Evolutionary conservation across 192 early-diverging fungal genomes (phyloP), one percentile per base, ranked within the genome.

Genomic region (Coemansia nantahalensis): DNA sequence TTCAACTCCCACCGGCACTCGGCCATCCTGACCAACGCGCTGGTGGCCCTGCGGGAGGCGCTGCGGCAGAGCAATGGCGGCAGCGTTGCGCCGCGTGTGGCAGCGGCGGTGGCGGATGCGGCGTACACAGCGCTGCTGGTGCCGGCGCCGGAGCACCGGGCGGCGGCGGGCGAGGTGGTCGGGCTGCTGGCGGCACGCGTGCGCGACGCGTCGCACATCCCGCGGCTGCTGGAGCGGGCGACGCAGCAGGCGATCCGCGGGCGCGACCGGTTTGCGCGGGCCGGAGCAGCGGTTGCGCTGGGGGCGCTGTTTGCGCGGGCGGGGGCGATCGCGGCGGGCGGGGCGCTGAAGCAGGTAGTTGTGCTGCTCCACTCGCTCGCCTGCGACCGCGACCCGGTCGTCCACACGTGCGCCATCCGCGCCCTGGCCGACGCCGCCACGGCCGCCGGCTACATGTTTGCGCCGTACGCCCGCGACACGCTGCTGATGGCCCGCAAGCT

Each of bases 361-460:
- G 92, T 90, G 3, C 83, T 97, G 45, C 67, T 99, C 49, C 84
- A 94, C 15, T 93, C 94, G 3, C 81, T 99, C 23, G 88, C 89
- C 2, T 83, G 85, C 37, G 97, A 99, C 66, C 81, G 90, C 6
- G 91, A 99, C 65, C 92, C 95, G 0, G 68, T 95, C 0, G 94
- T 99, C 11, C 93, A 97, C 57, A 85, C 84, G 3, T 99, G 95
- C 93, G 93, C 95, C 0, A 56, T 97, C 13, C 81, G 86, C 24
- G 84, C 93, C 0, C 65, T 99, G 45, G 85, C 88, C 8, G 72
- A 92, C 54, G 90, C 88, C 0, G 88, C 96, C 6, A 81, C 90
- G 38, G 88, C 91, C 18, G 88, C 95, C 1, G 93, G 94, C 0
- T 66, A 88, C 19, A 94, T 95, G 90, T 99, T 90, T 56, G 90